Conservation (phyloP, 129 eudicot genomes). For the Oenanthe sinensis region DNA sequence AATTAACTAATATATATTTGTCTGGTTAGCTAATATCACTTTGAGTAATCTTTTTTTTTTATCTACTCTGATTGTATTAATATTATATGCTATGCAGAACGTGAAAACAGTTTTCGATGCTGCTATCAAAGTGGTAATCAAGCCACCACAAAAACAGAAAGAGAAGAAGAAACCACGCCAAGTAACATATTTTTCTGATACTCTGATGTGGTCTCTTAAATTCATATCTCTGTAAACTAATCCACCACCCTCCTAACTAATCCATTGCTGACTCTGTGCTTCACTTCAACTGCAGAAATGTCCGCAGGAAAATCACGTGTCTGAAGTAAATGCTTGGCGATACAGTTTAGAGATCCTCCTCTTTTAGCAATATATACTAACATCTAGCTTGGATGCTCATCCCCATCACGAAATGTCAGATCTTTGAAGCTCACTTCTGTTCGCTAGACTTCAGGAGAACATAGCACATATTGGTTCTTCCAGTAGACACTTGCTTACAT, state of each 20-base stretch:
- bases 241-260: too few relatives aligned
- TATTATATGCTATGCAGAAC: constrained; percentile 39
- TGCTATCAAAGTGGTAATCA: constrained; percentile 83
- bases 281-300: constrained; percentile 35
- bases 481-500: not conserved
- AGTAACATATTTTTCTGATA: constrained; percentile 28
- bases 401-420: not conserved
- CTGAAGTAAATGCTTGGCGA: constrained; percentile 22
- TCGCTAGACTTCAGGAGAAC: not conserved
- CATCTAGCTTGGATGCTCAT: constrained; percentile 5
- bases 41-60: not conserved
- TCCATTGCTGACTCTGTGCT: not conserved
- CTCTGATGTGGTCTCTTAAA: not conserved
- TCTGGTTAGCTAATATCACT: not conserved
- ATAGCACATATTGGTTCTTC: not conserved
- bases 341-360: not conserved
- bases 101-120: constrained; percentile 96
- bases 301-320: constrained; percentile 34
- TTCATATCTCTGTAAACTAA: not conserved
- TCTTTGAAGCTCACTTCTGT: not conserved
- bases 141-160: constrained; percentile 78
- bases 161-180: constrained; percentile 78
- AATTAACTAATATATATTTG: not conserved
- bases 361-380: constrained; percentile 10
- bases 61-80: not conserved